These are phyloP conservation scores for Mycena floridula DNA, from an alignment of 768 basidiomycete species.

Conservation along the genomic window DNA sequence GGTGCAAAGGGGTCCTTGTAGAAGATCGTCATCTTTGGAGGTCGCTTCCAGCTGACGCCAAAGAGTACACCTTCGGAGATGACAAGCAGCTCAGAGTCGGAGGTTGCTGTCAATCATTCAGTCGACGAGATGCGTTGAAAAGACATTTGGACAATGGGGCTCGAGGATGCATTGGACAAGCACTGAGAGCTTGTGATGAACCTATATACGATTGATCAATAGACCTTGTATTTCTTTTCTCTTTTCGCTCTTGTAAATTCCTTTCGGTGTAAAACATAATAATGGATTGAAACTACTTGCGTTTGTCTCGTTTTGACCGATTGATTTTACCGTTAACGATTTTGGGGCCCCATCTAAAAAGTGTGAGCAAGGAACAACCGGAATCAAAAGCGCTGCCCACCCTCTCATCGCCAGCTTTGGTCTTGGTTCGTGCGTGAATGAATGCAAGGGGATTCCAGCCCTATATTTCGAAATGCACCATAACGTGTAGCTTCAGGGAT, in stretches of 20 bases:
- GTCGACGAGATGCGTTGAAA: constrained; percentile 38
- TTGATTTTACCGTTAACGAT: constrained; percentile 8
- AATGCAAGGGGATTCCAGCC: constrained; percentile 41
- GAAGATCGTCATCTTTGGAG: constrained; percentile 12
- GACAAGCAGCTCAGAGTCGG: constrained; percentile 31
- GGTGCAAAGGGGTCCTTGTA: constrained; percentile 34
- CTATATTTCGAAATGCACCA: constrained; percentile 85
- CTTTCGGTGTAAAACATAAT: too few relatives aligned
- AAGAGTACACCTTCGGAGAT: constrained; percentile 21
- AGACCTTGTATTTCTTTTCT: background rate
- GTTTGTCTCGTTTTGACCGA: constrained; percentile 4
- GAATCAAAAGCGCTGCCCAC: constrained; percentile 34
- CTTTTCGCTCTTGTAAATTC: background rate
- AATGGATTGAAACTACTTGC: background rate
- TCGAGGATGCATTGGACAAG: constrained; percentile 19
- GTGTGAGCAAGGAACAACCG: background rate
- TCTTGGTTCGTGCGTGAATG: constrained; percentile 58
- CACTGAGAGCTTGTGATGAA: constrained; percentile 14
- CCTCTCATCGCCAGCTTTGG: constrained; percentile 80
- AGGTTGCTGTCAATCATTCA: constrained; percentile 36
- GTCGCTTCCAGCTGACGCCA: constrained; percentile 10
- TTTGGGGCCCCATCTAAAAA: constrained; percentile 7
- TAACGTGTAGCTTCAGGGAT: constrained; percentile 74
- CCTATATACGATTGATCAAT: constrained; percentile 3
- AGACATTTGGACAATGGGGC: constrained; percentile 34